Percentiles rank a stretch among this genome's conserved stretches.
These are phyloP conservation scores for Picocystis sp. DNA, from an alignment of 163 green algal genomes.

Conservation along the genomic window DNA sequence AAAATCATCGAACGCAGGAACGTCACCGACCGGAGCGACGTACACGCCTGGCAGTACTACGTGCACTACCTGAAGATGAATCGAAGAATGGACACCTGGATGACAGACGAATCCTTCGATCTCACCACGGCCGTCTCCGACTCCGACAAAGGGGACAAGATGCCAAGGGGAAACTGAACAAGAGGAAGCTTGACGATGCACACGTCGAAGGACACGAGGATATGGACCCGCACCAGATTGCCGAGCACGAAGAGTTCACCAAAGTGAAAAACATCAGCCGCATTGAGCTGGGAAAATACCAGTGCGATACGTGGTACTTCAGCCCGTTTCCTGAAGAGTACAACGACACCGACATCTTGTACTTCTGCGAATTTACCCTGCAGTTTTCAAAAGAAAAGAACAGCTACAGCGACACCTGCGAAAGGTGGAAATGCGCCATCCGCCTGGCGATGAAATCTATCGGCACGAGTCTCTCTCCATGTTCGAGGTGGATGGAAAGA, in stretches of 20 bases:
- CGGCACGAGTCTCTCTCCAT: constrained; percentile 50
- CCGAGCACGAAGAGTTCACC: constrained; percentile 97
- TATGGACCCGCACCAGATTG: constrained; percentile 69
- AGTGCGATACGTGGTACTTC: constrained; percentile 99
- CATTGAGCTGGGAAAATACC: constrained; percentile 83
- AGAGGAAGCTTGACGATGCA: constrained; percentile 6
- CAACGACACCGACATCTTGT: constrained; percentile 60
- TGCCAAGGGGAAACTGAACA: constrained; percentile 1
- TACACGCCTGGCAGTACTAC: constrained; percentile 65
- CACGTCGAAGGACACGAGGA: constrained; percentile 59
- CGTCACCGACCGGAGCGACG: constrained; percentile 5
- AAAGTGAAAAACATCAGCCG: constrained; percentile 93
- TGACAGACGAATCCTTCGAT: constrained; percentile 8
- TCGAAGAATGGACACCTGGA: constrained; percentile 14
- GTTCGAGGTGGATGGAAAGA: constrained; percentile 81
- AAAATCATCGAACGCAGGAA: constrained; percentile 73
- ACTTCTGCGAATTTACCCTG: constrained; percentile 45
- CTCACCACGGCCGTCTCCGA: background rate
- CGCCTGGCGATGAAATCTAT: constrained; percentile 96
- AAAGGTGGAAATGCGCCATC: constrained; percentile 75
- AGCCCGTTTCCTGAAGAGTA: constrained; percentile 83
- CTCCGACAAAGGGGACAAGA: constrained; percentile 1
- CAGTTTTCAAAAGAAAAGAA: constrained; percentile 76
- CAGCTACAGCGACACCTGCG: constrained; percentile 82
- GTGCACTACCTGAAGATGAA: constrained; percentile 81